These are phyloP conservation scores for Talaromyces marneffei DNA, from an alignment of 2,329 filamentous ascomycete genomes.

Conservation along the genomic window DNA sequence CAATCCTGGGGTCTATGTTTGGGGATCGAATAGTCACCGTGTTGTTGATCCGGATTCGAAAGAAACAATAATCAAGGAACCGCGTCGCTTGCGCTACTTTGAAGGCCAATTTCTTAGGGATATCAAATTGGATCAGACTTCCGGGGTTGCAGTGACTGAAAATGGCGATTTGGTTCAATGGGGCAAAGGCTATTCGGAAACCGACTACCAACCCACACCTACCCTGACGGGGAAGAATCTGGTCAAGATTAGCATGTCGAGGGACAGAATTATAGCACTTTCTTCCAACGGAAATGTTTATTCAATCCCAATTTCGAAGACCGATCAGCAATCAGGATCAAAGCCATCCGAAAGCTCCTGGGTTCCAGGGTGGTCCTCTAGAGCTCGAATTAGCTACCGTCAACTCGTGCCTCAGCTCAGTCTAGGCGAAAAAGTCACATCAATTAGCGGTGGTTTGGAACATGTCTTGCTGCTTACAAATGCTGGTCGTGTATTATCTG, in stretches of 20 bases:
- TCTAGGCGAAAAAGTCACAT: slow-evolving; percentile 66
- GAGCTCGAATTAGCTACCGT: slow-evolving; percentile 63
- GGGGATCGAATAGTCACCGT: slow-evolving; percentile 79
- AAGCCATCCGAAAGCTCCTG: slow-evolving; percentile 64
- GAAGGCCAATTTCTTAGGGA: slow-evolving; percentile 79
- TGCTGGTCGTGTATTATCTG: slow-evolving; percentile 78
- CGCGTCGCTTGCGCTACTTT: slow-evolving; percentile 73
- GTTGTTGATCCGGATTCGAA: slow-evolving; percentile 81
- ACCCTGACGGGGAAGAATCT: slow-evolving; percentile 81
- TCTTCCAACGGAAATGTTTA: slow-evolving; percentile 72
- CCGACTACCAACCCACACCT: slow-evolving; percentile 56
- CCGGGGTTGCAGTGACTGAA: slow-evolving; percentile 82
- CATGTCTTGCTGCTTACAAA: slow-evolving; percentile 82
- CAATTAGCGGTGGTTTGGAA: slow-evolving; percentile 73
- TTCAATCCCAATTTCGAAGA: slow-evolving; percentile 70
- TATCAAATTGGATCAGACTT: slow-evolving; percentile 73
- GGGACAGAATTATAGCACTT: slow-evolving; percentile 76
- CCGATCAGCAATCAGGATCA: slow-evolving; percentile 61
- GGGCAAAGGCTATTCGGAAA: slow-evolving; percentile 69
- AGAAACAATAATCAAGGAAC: slow-evolving; percentile 71
- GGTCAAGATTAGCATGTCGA: slow-evolving; percentile 67
- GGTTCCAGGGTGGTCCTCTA: slow-evolving; percentile 66
- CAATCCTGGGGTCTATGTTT: slow-evolving; percentile 84
- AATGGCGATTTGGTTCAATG: slow-evolving; percentile 87
- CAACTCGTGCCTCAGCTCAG: slow-evolving; percentile 61